Evolutionary conservation across 495 filamentous ascomycete species (phyloP).

Genomic region (Penicillium desertorum): DNA sequence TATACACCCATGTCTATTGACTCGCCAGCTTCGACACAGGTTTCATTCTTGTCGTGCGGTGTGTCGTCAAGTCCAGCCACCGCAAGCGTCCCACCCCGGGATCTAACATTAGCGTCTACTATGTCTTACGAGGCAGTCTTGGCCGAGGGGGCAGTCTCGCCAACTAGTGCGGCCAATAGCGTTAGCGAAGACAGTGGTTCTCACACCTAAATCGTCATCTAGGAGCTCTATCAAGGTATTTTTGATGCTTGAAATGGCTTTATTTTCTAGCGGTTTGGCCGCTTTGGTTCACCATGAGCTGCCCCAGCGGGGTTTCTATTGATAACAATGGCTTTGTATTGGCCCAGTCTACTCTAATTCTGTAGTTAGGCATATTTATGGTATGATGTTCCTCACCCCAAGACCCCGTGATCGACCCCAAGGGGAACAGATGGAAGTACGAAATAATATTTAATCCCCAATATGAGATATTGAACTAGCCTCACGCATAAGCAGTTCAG

Average conservation of each 20-base stretch:
- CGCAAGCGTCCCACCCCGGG: conserved; percentile 22
- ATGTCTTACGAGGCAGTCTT: conserved; percentile 28
- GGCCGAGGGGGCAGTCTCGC: conserved; percentile 14
- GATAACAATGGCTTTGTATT: not conserved
- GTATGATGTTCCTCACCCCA: conserved; percentile 3
- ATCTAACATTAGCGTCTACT: conserved; percentile 24
- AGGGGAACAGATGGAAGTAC: not conserved
- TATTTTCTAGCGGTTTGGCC: not conserved
- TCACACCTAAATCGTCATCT: conserved; percentile 1
- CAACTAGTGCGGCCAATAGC: conserved; percentile 5
- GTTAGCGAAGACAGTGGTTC: conserved; percentile 1
- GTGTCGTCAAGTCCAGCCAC: conserved; percentile 19
- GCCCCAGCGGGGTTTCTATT: not conserved
- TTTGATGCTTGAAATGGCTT: conserved; percentile 1
- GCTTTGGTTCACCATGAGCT: not conserved
- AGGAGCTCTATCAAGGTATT: conserved; percentile 5
- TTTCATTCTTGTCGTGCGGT: conserved; percentile 17
- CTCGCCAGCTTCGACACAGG: conserved; percentile 15
- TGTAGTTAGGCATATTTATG: conserved; percentile 10
- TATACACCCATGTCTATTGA: conserved; percentile 11
- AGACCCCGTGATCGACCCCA: not conserved
- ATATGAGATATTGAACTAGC: not conserved
- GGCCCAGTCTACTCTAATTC: not conserved
- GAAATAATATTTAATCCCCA: not conserved
- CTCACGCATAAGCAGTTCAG: not conserved